Evolutionary conservation across 192 early-diverging fungal genomes (phyloP).

Genomic region (Coemansia sp.): DNA sequence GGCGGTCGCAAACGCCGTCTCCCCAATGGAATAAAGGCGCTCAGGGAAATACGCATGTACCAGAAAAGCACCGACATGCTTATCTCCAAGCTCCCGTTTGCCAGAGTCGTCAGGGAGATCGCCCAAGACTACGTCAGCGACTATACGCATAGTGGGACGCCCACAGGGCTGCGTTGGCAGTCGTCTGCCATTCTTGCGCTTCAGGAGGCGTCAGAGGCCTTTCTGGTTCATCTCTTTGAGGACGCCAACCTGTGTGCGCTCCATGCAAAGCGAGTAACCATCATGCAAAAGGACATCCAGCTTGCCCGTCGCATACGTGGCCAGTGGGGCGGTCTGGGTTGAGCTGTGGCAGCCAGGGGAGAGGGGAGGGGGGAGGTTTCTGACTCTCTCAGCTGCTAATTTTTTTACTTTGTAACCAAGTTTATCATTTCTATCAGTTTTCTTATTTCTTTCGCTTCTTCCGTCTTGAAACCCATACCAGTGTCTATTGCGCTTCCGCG

Average conservation of each 20-base stretch:
- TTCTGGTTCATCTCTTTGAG: constrained; percentile 81
- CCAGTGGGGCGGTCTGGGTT: constrained; percentile 70
- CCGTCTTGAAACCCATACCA: not conserved
- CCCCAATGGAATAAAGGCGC: constrained; percentile 67
- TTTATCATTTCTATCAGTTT: not conserved
- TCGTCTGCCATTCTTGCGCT: constrained; percentile 72
- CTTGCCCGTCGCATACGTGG: constrained; percentile 86
- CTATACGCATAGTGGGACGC: constrained; percentile 35
- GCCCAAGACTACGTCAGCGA: constrained; percentile 55
- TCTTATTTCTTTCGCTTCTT: constrained; percentile 9
- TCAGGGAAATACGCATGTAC: constrained; percentile 81
- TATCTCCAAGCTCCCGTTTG: constrained; percentile 84
- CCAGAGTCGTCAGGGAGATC: constrained; percentile 74
- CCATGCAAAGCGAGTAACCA: constrained; percentile 91
- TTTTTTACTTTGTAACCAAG: not conserved
- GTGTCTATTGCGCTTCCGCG: not conserved
- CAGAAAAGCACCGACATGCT: constrained; percentile 80
- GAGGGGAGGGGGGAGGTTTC: too few species aligned
- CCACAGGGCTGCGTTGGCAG: constrained; percentile 68
- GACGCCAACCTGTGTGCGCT: constrained; percentile 92
- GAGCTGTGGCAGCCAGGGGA: too few species aligned
- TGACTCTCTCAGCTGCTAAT: not conserved
- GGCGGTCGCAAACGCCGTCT: constrained; percentile 28
- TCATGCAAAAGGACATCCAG: constrained; percentile 91
- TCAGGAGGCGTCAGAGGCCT: constrained; percentile 81